These are phyloP conservation scores for Exophiala alcalophila DNA, from an alignment of 2,329 filamentous ascomycete genomes.

Conservation along the genomic window DNA sequence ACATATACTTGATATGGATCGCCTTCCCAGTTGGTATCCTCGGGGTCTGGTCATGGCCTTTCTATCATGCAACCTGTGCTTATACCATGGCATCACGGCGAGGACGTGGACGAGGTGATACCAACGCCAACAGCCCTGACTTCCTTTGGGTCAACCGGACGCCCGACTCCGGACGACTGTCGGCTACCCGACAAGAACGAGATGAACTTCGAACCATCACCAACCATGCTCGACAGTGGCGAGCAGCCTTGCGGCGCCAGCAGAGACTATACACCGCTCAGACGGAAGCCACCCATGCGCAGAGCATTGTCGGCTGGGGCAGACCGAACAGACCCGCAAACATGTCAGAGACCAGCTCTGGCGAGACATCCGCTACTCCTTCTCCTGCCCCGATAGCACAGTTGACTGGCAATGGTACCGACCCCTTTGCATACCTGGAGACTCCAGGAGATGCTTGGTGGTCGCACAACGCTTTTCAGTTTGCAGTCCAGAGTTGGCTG, in stretches of 20 bases:
- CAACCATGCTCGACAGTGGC: slow-evolving; percentile 24
- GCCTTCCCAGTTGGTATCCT: no score
- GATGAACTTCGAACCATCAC: slow-evolving; percentile 25
- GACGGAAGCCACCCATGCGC: slow-evolving; percentile 16
- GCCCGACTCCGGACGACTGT: slow-evolving; percentile 20
- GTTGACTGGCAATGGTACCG: slow-evolving; percentile 6
- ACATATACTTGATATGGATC: not conserved
- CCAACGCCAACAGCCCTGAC: slow-evolving; percentile 13
- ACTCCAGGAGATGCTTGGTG: slow-evolving; percentile 18
- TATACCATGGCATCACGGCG: slow-evolving; percentile 17
- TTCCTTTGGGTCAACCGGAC: slow-evolving; percentile 26
- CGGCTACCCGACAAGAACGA: slow-evolving; percentile 20
- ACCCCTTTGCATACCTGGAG: slow-evolving; percentile 17
- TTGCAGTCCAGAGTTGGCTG: slow-evolving; percentile 16
- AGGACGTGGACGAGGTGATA: slow-evolving; percentile 10
- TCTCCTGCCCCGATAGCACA: slow-evolving; percentile 16
- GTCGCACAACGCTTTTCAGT: slow-evolving; percentile 17
- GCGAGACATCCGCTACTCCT: slow-evolving; percentile 17
- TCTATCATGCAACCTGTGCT: slow-evolving; percentile 4
- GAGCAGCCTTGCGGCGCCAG: slow-evolving; percentile 19
- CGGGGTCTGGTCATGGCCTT: slow-evolving; percentile 2
- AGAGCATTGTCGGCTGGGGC: slow-evolving; percentile 22
- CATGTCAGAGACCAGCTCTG: slow-evolving; percentile 20
- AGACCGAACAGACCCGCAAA: slow-evolving; percentile 11
- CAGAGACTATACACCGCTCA: slow-evolving; percentile 21